Evolutionary conservation across 768 basidiomycete genomes (phyloP).

Genomic region (Hygrocybe coccinea): DNA sequence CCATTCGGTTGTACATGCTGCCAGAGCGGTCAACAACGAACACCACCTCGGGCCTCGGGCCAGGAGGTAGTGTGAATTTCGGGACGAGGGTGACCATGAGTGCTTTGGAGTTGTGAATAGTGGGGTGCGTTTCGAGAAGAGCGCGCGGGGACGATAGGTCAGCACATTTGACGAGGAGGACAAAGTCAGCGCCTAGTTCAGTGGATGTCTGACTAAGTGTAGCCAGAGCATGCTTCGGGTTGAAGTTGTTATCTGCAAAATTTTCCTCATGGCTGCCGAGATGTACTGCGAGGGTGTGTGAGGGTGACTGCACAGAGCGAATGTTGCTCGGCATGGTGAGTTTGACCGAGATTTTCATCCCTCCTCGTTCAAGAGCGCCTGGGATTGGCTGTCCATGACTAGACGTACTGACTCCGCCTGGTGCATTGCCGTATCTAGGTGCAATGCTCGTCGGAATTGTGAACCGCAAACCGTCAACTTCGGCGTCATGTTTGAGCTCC

Average conservation of each 20-base stretch:
- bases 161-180: slow-evolving; percentile 1
- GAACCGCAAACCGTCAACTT: not conserved
- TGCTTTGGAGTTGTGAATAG: not conserved
- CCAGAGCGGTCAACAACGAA: not conserved
- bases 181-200: not conserved
- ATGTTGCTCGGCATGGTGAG: not conserved
- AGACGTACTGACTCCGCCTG: not conserved
- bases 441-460: not conserved
- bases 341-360: not conserved
- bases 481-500: too few species aligned
- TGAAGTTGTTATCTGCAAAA: not conserved
- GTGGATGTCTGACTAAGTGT: not conserved
- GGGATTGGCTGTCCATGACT: not conserved
- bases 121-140: not conserved
- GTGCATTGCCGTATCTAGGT: not conserved
- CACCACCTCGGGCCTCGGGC: not conserved
- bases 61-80: not conserved
- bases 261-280: not conserved
- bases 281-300: not conserved
- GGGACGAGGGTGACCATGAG: not conserved
- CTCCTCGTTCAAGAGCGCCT: not conserved
- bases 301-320: not conserved
- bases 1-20: not conserved
- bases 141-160: not conserved
- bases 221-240: not conserved